Base-by-base conservation (phyloP, 2,329 filamentous ascomycete genomes). In the Teratosphaeria zuluensis region DNA sequence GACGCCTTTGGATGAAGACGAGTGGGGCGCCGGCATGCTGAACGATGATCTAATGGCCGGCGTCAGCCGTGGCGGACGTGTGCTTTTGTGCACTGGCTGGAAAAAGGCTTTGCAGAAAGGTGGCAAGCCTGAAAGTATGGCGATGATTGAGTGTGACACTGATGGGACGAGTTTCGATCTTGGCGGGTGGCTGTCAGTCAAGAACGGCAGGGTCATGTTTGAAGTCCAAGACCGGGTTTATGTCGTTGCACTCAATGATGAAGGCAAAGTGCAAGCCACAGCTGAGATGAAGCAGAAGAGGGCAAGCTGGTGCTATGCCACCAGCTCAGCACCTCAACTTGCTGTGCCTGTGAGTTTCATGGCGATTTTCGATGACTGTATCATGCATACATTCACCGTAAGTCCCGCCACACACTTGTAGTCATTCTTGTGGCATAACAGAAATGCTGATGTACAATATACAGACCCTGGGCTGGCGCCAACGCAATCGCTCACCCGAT, bases 21-120 rank as follows among this genome's bases (percentile, higher is more conserved):
- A 78, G 62, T 79, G 77, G 76, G 77, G 77, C 19, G 76, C 77
- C 2, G 77, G 76, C 4, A 75, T 77, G 74, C 58, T 78, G 5
- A 60, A 70, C 42, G 75, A 73, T 1, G 63, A 74, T 21, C 63
- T 76, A 24, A 75, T 79, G 61, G 76, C 74, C 1, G 77, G 76
- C 38, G 69, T 78, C 35, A 78, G 76, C 11, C 70, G 74, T 3
- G 71, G 71, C 8, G 77, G 77, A 1, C 67, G 75, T 24, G 68
- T 78, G 0, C 72, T 78, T 52, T 65, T 79, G n/a, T 77, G 76
- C 59, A 71, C 72, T 0, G 66, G 77, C 60, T 78, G 76, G 75
- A 72, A 71, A 0, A 71, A 70, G 53, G 71, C 74, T 2, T 61
- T 78, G 5, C 35, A 61, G 24, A 59, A 58, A 19, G 38, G 35